Conservation (phyloP, 306 rosid species). For the Rubus idaeus region DNA sequence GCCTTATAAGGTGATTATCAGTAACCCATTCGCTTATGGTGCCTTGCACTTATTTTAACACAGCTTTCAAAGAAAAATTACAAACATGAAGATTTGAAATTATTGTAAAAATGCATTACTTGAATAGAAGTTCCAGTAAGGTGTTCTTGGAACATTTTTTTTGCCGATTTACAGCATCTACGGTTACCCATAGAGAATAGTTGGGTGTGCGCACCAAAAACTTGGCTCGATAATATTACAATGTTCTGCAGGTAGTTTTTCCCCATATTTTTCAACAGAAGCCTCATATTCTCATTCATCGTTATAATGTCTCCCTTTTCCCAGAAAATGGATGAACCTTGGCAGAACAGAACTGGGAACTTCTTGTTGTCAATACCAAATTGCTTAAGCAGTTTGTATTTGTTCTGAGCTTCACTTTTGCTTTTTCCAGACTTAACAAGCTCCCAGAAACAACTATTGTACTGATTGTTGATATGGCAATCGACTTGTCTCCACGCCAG, state of each 20-base stretch:
- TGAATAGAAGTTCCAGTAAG: not conserved
- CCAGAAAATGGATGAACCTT: slow-evolving; percentile 74
- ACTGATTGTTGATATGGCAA: slow-evolving; percentile 89
- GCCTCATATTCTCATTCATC: slow-evolving; percentile 32
- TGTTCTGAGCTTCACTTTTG: slow-evolving; percentile 76
- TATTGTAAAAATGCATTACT: not conserved
- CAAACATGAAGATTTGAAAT: not conserved
- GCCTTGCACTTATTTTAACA: not conserved
- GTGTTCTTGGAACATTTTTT: not conserved
- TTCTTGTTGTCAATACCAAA: slow-evolving; percentile 61
- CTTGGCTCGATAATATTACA: slow-evolving; percentile 57
- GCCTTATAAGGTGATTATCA: not conserved
- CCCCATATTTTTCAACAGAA: slow-evolving; percentile 26
- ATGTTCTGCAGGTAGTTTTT: slow-evolving; percentile 42
- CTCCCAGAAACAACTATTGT: slow-evolving; percentile 90
- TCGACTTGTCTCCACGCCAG: slow-evolving; percentile 93
- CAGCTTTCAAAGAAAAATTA: not conserved
- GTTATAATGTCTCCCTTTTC: slow-evolving; percentile 31
- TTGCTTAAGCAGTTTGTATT: slow-evolving; percentile 50
- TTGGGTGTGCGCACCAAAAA: slow-evolving; percentile 58
- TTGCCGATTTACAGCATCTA: not conserved
- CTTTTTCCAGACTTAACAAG: slow-evolving; percentile 72
- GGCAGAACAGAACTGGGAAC: slow-evolving; percentile 64
- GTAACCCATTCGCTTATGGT: not conserved
- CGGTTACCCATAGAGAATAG: slow-evolving; percentile 38